Evolutionary conservation across 2,329 filamentous ascomycete genomes (phyloP), one percentile per base, ranked within the genome.

Genomic region (Penicillium sp.): DNA sequence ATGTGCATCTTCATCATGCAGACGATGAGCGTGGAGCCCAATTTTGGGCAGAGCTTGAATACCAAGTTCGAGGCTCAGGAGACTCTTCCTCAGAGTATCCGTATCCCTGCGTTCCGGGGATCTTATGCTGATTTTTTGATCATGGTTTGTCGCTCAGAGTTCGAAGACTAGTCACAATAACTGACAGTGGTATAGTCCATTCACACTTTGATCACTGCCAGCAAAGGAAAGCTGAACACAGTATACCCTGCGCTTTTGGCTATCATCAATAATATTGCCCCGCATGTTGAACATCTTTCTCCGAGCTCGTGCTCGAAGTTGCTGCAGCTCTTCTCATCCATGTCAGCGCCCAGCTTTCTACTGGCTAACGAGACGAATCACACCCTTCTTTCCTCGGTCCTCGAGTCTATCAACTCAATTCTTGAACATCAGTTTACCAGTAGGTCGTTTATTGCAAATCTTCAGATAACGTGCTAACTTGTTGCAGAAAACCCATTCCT

Each of bases 1-100:
- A 96, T 97, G 89, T 96, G 93, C 69, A 84, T 94, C n/a, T 97
- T 98, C 67, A 78, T 97, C 38, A 73, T 98, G 34, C 93, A 98
- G 69, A 97, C 93, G 0, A 73, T 98, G 63, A 97, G 91, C 62
- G 89, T 94, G 2, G 93, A 97, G 69, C 80, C 85, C 49, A 89
- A 86, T 55, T 97, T 97, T 69, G 91, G 90, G 28, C 81, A 85
- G 63, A 91, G 88, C 60, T 76, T 98, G 43, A 97, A 96, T 70
- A 90, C 88, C 69, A 78, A 76, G 15, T 97, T 98, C 60, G 84
- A 89, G 55, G 86, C 83, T 1, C 91, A 96, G 66, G 89, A 96
- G 47, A 90, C 87, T 5, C 74, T 98, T 15, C 93, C 93, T 12
- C 70, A 80, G 15, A 84, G 81, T 41, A 91, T 98, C 61, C 80